Evolutionary conservation across 2,329 filamentous ascomycete genomes (phyloP).

Genomic region (Scortechinia acanthostroma): DNA sequence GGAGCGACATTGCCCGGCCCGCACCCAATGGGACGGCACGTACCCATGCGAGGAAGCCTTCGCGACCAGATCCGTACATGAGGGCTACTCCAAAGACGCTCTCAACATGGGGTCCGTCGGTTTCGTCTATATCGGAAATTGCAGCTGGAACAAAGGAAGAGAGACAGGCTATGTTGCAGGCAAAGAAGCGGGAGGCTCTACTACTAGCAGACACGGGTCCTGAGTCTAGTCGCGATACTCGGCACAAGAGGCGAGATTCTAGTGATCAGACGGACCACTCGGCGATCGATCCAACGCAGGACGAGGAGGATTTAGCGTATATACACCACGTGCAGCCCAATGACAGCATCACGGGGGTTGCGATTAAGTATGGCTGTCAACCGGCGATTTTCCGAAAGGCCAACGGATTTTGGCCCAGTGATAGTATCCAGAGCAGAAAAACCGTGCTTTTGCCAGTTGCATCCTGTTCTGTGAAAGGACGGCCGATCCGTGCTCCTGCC

Average conservation of each 20-base stretch:
- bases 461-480: neutral
- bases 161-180: neutral
- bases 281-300: neutral
- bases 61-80: neutral
- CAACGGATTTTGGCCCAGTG: slow-evolving; percentile 2
- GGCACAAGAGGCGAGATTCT: neutral
- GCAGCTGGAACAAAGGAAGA: neutral
- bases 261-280: neutral
- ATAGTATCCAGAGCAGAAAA: slow-evolving; percentile 2
- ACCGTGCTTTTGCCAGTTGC: neutral
- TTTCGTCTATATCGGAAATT: neutral
- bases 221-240: neutral
- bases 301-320: neutral
- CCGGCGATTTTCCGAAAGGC: neutral
- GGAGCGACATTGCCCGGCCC: neutral
- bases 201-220: neutral
- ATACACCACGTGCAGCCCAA: neutral
- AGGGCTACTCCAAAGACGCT: neutral
- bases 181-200: neutral
- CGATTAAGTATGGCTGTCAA: neutral
- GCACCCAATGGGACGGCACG: neutral
- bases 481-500: neutral
- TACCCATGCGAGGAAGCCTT: neutral
- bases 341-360: neutral
- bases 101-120: neutral